These are phyloP conservation scores for Saccharum officinarum DNA, from an alignment of 176 grass and related monocot species.

Conservation along the genomic window DNA sequence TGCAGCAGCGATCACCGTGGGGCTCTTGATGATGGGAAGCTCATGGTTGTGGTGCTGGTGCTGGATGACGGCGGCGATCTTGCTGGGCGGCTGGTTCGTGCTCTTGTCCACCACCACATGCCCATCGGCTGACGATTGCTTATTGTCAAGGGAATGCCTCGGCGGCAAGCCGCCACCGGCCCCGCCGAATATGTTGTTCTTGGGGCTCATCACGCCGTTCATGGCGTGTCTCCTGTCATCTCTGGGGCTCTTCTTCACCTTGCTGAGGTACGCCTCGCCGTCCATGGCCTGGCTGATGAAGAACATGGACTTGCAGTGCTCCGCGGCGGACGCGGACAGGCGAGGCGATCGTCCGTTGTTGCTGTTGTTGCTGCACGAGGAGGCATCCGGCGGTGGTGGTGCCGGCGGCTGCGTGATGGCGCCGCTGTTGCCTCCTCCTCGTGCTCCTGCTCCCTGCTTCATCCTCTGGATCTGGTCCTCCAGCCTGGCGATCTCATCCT, in stretches of 20 bases:
- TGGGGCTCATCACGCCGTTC: background rate
- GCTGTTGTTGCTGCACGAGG: background rate
- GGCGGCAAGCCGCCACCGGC: background rate
- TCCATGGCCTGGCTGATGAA: slow-evolving; percentile 95
- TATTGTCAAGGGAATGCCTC: background rate
- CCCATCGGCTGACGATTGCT: background rate
- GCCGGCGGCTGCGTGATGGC: background rate
- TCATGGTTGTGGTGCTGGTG: slow-evolving; percentile 25
- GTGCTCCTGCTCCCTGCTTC: background rate
- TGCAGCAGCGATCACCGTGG: background rate
- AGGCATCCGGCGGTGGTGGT: background rate
- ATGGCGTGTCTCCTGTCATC: slow-evolving; percentile 10
- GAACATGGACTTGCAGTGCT: slow-evolving; percentile 80
- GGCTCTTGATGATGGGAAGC: background rate
- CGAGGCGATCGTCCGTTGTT: background rate
- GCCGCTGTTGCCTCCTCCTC: background rate
- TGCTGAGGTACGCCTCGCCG: slow-evolving; percentile 53
- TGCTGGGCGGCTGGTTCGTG: background rate
- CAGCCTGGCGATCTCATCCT: slow-evolving; percentile 79
- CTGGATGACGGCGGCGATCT: background rate
- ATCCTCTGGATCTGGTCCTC: slow-evolving; percentile 64
- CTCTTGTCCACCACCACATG: background rate
- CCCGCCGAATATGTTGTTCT: background rate
- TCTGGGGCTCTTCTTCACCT: background rate
- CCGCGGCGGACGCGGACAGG: background rate